Evolutionary conservation across 345 rosid species (phyloP).

Genomic region (Eucalyptus camaldulensis): DNA sequence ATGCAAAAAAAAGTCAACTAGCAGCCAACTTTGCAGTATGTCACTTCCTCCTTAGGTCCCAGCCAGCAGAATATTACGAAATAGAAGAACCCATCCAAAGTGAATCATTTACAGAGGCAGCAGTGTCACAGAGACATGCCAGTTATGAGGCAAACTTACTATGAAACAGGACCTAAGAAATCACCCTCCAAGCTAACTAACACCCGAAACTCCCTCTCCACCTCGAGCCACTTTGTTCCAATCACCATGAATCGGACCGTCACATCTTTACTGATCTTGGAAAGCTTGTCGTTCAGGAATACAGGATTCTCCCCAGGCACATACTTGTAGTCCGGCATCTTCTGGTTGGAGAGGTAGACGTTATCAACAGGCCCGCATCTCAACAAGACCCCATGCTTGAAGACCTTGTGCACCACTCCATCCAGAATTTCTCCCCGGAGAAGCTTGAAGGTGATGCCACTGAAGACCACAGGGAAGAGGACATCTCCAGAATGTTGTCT

Average conservation of each 20-base stretch:
- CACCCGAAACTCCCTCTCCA: constrained; percentile 78
- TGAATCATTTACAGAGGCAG: background rate
- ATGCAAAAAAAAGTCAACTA: background rate
- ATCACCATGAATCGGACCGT: constrained; percentile 52
- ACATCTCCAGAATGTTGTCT: constrained; percentile 64
- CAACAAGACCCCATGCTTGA: constrained; percentile 80
- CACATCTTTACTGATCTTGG: constrained; percentile 47
- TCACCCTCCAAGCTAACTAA: constrained; percentile 77
- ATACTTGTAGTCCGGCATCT: constrained; percentile 60
- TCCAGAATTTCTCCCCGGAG: constrained; percentile 69
- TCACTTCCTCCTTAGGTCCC: background rate
- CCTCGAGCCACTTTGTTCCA: constrained; percentile 71
- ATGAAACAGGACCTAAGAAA: constrained; percentile 48
- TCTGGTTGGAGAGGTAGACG: constrained; percentile 37
- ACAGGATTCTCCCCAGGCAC: constrained; percentile 58
- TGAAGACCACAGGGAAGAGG: constrained; percentile 64
- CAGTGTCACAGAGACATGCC: background rate
- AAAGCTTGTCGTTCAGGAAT: constrained; percentile 49
- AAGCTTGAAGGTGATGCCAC: constrained; percentile 67
- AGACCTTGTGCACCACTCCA: constrained; percentile 61
- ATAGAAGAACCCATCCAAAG: background rate
- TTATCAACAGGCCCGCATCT: constrained; percentile 58
- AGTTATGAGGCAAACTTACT: background rate
- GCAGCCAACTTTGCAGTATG: background rate
- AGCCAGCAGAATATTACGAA: background rate